Conservation (phyloP, 2,329 filamentous ascomycete genomes). For the Tolypocladium sp. region DNA sequence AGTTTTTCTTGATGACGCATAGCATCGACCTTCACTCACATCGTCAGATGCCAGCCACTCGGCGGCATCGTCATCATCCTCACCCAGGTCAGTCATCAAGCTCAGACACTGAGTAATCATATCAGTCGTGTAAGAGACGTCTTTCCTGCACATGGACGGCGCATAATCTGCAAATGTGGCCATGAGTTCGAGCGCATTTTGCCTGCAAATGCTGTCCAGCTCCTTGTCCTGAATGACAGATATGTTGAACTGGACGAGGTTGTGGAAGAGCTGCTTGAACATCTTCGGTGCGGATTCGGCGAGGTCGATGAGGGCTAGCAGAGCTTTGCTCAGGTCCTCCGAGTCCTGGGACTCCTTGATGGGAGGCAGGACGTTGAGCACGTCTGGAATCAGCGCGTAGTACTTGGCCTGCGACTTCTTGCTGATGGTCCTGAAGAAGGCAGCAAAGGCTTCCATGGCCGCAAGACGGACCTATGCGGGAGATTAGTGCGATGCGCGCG, state of each 20-base stretch:
- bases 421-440: slow-evolving; percentile 84
- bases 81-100: slow-evolving; percentile 92
- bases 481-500: background rate
- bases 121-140: slow-evolving; percentile 80
- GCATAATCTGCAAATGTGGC: slow-evolving; percentile 95
- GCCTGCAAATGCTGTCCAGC: slow-evolving; percentile 76
- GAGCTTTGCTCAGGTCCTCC: slow-evolving; percentile 81
- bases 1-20: background rate
- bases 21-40: slow-evolving; percentile 37
- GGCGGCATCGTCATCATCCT: slow-evolving; percentile 86
- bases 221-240: slow-evolving; percentile 96
- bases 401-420: slow-evolving; percentile 89
- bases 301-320: slow-evolving; percentile 86
- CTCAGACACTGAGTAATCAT: slow-evolving; percentile 99
- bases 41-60: slow-evolving; percentile 94
- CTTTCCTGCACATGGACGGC: slow-evolving; percentile 90
- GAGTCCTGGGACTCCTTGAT: slow-evolving; percentile 88
- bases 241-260: slow-evolving; percentile 85
- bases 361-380: slow-evolving; percentile 88
- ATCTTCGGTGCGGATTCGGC: slow-evolving; percentile 93
- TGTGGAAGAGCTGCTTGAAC: slow-evolving; percentile 93
- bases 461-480: slow-evolving; percentile 67
- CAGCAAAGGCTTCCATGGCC: slow-evolving; percentile 92
- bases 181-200: slow-evolving; percentile 95
- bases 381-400: slow-evolving; percentile 75